These are phyloP conservation scores for Dimocarpus longan DNA, from an alignment of 345 rosid species.

Conservation along the genomic window DNA sequence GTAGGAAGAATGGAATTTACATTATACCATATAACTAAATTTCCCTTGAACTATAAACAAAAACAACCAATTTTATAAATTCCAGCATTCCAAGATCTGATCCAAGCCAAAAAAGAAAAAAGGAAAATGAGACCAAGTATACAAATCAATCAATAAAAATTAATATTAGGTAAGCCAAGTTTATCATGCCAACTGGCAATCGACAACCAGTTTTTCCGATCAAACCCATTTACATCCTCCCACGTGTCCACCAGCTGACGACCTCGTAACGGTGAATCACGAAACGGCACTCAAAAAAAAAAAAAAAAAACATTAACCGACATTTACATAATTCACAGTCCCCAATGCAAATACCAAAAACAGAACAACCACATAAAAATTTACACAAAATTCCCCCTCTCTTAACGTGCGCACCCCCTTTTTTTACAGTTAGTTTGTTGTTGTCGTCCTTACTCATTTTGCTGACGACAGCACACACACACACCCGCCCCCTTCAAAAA, in stretches of 20 bases:
- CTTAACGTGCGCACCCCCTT: conserved; percentile 28
- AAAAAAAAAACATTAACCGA: background rate
- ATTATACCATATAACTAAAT: too few species aligned
- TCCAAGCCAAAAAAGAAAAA: background rate
- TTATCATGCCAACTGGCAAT: background rate
- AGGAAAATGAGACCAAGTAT: background rate
- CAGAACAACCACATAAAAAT: background rate
- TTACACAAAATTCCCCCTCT: background rate
- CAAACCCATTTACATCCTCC: background rate
- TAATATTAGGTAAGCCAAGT: background rate
- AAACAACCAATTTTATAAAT: too few species aligned
- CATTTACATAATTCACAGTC: background rate
- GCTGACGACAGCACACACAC: conserved; percentile 15
- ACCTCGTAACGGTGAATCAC: background rate
- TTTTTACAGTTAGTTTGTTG: conserved; percentile 17
- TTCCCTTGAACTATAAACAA: too few species aligned
- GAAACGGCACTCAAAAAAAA: too few species aligned
- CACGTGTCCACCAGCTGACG: background rate
- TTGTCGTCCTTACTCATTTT: conserved; percentile 19
- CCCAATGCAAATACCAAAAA: background rate
- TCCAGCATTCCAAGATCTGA: background rate
- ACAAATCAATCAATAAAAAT: background rate
- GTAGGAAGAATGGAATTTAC: too few species aligned
- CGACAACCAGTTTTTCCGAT: background rate
- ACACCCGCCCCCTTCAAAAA: conserved; percentile 19